Evolutionary conservation across 352 stramenopile species (phyloP), one percentile per base, ranked within the genome.

Genomic region (Globisporangium ultimum): DNA sequence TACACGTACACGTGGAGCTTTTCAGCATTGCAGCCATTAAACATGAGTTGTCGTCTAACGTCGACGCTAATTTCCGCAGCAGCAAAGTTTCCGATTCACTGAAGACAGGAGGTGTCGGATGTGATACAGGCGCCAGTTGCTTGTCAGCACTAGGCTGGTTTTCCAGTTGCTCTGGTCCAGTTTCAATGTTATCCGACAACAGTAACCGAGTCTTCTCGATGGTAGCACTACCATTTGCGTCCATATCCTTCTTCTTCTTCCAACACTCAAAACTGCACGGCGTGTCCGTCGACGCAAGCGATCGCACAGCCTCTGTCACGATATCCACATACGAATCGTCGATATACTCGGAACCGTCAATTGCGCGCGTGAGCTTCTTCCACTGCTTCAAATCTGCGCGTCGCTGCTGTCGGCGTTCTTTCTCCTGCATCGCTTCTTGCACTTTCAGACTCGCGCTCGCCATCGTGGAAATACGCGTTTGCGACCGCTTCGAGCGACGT

Each of bases 271-370:
- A 20, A 15, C 78, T 66, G 53, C 81, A 90, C 4, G 64, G 45
- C 2, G 34, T 15, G 14, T 64, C 60, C 2, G 58, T 38, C 0
- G 59, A 61, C 12, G 68, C 13, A 9, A 79, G 48, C 10, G 53
- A 41, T 41, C 67, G 50, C 51, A 80, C 54, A 2, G 50, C 45
- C 6, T 36, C 38, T 11, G 65, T 73, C 17, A 89, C 63, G 18
- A 60, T 63, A 0, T 68, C 59, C 6, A 76, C 45, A 36, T 87
- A 88, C 12, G 79, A 87, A 49, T 87, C 76, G 43, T 91, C 82
- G 24, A 89, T 32, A 48, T 91, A 91, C 62, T 91, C 82, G 2
- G 76, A 87, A 15, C 85, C 74, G 38, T 89, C 74, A 6, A 67
- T 64, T 2, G 71, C 64, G 0, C 76, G 70, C 13, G 75, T 68